These are phyloP conservation scores for Pleurotus salmoneostramineus DNA, from an alignment of 768 basidiomycete species.

Conservation along the genomic window DNA sequence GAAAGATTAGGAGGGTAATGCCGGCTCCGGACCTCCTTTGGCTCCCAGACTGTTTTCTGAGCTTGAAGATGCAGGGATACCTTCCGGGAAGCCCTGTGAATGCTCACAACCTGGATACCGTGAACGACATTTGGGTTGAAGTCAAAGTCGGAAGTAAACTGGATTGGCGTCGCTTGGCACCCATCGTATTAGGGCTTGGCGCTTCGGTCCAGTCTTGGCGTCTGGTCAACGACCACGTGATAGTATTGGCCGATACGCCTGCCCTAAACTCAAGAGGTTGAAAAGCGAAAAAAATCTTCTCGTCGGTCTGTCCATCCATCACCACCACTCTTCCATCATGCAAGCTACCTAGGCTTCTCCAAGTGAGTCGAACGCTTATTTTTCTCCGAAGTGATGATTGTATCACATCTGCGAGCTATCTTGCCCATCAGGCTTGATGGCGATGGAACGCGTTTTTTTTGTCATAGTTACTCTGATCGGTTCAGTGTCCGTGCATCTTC, in stretches of 20 bases:
- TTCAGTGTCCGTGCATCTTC: slow-evolving; percentile 16
- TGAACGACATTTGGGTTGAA: neutral
- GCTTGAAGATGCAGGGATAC: no score
- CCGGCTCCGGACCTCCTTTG: no score
- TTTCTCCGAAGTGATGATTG: slow-evolving; percentile 57
- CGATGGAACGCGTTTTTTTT: slow-evolving; percentile 51
- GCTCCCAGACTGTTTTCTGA: no score
- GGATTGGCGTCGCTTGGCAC: neutral
- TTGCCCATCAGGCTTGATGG: slow-evolving; percentile 48
- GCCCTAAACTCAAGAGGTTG: neutral
- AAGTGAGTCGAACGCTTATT: neutral
- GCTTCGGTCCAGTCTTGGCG: neutral
- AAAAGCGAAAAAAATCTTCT: no score
- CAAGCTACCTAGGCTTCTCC: no score
- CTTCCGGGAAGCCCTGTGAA: no score
- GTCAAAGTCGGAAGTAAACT: slow-evolving; percentile 7
- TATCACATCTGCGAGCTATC: slow-evolving; percentile 44
- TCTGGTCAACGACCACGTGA: neutral
- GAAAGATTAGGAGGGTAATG: no score
- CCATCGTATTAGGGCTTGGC: neutral
- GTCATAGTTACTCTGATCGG: slow-evolving; percentile 95
- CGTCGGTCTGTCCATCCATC: no score
- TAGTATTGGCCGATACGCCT: neutral
- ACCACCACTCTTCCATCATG: no score
- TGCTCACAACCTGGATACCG: no score